These are phyloP conservation scores for Staphylotrichum tortipilum DNA, from an alignment of 495 filamentous ascomycete genomes.

Conservation along the genomic window DNA sequence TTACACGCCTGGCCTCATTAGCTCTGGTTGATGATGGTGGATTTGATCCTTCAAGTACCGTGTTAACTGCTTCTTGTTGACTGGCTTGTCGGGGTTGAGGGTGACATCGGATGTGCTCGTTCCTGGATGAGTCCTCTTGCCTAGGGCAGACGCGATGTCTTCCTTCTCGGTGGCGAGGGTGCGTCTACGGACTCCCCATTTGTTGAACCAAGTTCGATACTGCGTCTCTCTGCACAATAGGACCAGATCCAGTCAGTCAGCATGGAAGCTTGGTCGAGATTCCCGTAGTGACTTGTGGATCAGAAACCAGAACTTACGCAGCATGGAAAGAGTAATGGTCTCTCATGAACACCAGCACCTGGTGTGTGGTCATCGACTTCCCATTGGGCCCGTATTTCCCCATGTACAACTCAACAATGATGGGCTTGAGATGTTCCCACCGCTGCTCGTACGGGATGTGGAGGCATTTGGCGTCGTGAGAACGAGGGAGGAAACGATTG, in stretches of 20 bases:
- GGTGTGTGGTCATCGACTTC: constrained; percentile 3
- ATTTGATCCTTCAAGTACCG: constrained; percentile 24
- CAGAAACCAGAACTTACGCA: constrained; percentile 20
- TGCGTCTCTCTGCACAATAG: constrained; percentile 23
- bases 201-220: constrained; percentile 36
- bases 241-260: too few relatives aligned
- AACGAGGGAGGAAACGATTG: neutral
- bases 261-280: too few relatives aligned
- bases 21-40: constrained; percentile 9
- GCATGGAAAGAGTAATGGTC: constrained; percentile 27
- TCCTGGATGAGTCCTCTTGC: neutral
- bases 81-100: constrained; percentile 16
- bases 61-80: constrained; percentile 29
- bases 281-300: constrained; percentile 3
- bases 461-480: constrained; percentile 7
- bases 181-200: constrained; percentile 33
- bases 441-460: constrained; percentile 26
- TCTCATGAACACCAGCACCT: constrained; percentile 26
- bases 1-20: constrained; percentile 10
- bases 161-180: constrained; percentile 22
- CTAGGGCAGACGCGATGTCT: neutral
- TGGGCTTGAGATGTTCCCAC: constrained; percentile 32
- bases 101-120: constrained; percentile 21
- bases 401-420: constrained; percentile 30
- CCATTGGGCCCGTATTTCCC: constrained; percentile 17